Evolutionary conservation across 192 early-diverging fungal species (phyloP).

Genomic region (Linnemannia zychae): DNA sequence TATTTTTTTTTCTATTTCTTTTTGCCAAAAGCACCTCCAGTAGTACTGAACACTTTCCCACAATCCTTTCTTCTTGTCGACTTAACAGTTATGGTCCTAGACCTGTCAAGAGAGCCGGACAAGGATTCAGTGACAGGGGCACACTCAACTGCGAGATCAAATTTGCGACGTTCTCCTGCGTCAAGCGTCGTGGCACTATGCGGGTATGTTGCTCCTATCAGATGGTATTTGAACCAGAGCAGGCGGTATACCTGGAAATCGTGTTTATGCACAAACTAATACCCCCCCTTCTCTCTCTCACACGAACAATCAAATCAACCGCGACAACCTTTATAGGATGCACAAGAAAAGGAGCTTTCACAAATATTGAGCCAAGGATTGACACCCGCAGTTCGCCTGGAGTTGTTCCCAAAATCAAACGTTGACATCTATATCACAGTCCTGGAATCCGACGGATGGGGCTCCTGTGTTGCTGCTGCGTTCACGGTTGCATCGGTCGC

Average conservation of each 20-base stretch:
- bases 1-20: not conserved
- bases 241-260: no score
- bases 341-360: conserved; percentile 76
- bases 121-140: conserved; percentile 67
- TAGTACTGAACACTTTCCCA: no score
- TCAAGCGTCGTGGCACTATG: conserved; percentile 66
- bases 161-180: conserved; percentile 79
- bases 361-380: conserved; percentile 74
- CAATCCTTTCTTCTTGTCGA: no score
- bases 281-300: not conserved
- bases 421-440: conserved; percentile 80
- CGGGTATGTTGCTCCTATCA: no score
- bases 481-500: conserved; percentile 76
- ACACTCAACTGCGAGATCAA: conserved; percentile 81
- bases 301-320: no score
- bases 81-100: conserved; percentile 80
- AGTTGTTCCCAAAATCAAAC: conserved; percentile 79
- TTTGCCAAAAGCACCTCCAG: not conserved
- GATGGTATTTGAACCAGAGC: no score
- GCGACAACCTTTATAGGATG: conserved; percentile 68
- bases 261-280: no score
- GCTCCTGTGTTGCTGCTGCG: conserved; percentile 73
- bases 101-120: conserved; percentile 62
- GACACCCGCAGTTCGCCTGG: conserved; percentile 78
- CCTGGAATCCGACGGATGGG: conserved; percentile 77